Evolutionary conservation across 345 rosid genomes (phyloP).

Genomic region (Syzygium grande): DNA sequence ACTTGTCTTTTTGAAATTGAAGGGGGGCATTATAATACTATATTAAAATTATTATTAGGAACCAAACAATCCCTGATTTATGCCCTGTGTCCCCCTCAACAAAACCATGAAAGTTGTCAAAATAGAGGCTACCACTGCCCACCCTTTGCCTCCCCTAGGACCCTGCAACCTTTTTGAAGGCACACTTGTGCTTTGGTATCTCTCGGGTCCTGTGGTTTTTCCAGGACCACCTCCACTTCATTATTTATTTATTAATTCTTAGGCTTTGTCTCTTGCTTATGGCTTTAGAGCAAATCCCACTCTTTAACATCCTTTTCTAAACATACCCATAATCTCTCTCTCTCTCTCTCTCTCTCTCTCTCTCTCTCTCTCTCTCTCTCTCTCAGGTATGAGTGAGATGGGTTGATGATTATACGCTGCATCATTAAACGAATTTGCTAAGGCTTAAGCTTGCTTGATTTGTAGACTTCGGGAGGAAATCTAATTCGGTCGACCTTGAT

Average conservation of each 20-base stretch:
- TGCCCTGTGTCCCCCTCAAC: conserved; percentile 61
- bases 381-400: neutral
- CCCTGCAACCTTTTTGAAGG: conserved; percentile 13
- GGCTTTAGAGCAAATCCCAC: neutral
- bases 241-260: neutral
- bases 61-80: conserved; percentile 41
- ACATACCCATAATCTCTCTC: neutral
- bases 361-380: neutral
- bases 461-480: neutral
- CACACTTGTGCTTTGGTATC: conserved; percentile 24
- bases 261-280: conserved; percentile 7
- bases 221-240: conserved; percentile 16
- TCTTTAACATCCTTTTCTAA: neutral
- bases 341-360: neutral
- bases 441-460: neutral
- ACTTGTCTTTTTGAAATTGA: neutral
- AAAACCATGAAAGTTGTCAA: conserved; percentile 53
- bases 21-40: neutral
- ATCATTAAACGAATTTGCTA: neutral
- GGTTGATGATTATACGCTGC: neutral
- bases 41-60: conserved; percentile 3
- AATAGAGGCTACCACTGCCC: conserved; percentile 19
- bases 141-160: conserved; percentile 38
- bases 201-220: conserved; percentile 28
- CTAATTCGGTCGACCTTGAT: neutral